A percentile compares a stretch with the other conserved stretches of the same genome.
Conservation (phyloP, 1,284 basidiomycete genomes). For the Spongiforma sp. region DNA sequence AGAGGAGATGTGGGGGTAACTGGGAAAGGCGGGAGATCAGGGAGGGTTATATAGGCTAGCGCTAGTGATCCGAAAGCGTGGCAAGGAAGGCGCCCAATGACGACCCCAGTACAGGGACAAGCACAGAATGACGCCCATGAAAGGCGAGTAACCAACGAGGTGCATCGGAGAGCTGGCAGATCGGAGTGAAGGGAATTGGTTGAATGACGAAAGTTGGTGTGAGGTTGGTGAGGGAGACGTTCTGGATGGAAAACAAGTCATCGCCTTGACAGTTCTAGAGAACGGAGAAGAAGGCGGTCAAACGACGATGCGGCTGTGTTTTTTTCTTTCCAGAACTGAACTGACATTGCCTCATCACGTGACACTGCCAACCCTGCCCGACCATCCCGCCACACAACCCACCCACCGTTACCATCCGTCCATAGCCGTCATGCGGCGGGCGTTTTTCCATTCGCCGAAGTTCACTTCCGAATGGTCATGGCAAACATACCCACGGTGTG, state of each 20-base stretch:
- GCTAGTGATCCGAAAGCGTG: constrained; percentile 13
- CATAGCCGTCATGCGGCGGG: not conserved
- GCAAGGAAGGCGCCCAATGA: constrained; percentile 4
- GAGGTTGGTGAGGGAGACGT: constrained; percentile 2
- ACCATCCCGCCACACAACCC: too few species aligned
- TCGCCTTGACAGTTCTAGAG: constrained; percentile 10
- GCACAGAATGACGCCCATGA: constrained; percentile 19
- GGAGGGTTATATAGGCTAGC: constrained; percentile 27
- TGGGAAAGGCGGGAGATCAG: constrained; percentile 2
- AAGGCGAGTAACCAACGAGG: constrained; percentile 5
- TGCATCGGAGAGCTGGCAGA: constrained; percentile 6
- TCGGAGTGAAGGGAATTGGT: constrained; percentile 3
- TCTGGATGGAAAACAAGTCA: constrained; percentile 19
- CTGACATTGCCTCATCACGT: not conserved
- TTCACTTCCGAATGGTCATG: constrained; percentile 3
- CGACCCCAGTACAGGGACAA: constrained; percentile 3
- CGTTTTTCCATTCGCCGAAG: not conserved
- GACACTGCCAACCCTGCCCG: too few species aligned
- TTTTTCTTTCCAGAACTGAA: not conserved
- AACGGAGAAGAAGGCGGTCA: not conserved
- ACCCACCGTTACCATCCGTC: too few species aligned
- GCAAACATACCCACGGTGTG: constrained; percentile 9
- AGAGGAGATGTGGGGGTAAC: constrained; percentile 5
- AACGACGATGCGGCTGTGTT: not conserved
- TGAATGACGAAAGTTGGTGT: constrained; percentile 6